Base-by-base conservation (phyloP, 1,139 yeast genomes). In the Petasospora fabianii region DNA sequence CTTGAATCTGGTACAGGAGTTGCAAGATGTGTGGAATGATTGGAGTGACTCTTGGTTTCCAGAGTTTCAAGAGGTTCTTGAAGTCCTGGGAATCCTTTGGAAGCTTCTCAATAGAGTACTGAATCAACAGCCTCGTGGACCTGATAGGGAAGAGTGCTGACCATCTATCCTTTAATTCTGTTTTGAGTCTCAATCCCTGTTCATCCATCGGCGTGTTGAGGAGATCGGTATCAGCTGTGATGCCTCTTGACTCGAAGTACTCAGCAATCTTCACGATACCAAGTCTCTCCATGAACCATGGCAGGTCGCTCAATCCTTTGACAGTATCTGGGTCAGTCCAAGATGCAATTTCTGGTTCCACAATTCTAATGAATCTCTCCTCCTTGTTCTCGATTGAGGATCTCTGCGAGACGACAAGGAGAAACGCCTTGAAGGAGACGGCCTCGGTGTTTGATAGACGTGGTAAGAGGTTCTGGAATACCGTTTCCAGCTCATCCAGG, bases 231-330 rank as follows among this genome's bases (percentile, higher is more conserved):
- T 71, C 65, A 2, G 90, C 87, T 1, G 85, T 74, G 21, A 90
- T 92, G 7, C 86, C 87, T 50, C 97, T 71, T 13, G 77, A 74
- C 49, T 82, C 81, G 62, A 94, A 90, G 57, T 94, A 94, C 41
- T 84, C 84, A 0, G 97, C 96, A 55, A 94, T 92, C 58, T 80
- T 80, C 4, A 88, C 97, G 38, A 94, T 86, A 4, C 98, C 98
- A 41, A 94, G 74, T 53, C 97, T 75, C 61, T 90, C 97, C 97
- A 92, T 90, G 54, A 94, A 94, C 97, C 97, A 90, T 49, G 87
- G 96, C 37, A 94, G 69, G 55, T 92, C 95, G 60, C 81, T 70
- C 28, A 92, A 66, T 0, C 97, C 97, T 54, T 86, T 86, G 51
- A 87, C 88, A 0, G 97, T 90, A 14, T 79, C 82, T 13, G 92